Conservation (phyloP, 1,284 basidiomycete genomes). For the Ganoderma multipileum region DNA sequence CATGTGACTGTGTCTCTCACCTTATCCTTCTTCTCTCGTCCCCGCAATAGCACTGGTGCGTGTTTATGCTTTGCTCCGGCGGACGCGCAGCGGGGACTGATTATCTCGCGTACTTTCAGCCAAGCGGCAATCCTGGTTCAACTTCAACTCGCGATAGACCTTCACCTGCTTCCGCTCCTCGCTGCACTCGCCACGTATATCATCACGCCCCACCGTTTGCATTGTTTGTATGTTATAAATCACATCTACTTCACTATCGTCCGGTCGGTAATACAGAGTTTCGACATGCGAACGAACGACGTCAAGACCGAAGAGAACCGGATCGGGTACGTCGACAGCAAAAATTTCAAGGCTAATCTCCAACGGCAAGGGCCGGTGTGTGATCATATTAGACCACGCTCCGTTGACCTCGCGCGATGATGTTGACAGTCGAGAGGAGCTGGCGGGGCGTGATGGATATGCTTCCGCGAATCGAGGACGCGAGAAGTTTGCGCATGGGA, state of each 20-base stretch:
- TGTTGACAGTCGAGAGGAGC: constrained; percentile 6
- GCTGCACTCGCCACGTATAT: constrained; percentile 10
- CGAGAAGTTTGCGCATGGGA: constrained; percentile 13
- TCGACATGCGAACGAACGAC: background rate
- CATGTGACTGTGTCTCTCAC: constrained; percentile 11
- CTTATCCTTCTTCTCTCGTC: constrained; percentile 7
- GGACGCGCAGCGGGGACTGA: constrained; percentile 22
- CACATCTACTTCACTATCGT: constrained; percentile 43
- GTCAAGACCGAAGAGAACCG: constrained; percentile 11
- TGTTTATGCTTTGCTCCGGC: constrained; percentile 24
- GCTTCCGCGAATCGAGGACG: constrained; percentile 20
- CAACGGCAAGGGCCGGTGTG: constrained; percentile 9
- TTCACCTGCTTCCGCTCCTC: constrained; percentile 25
- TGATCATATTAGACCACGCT: constrained; percentile 9
- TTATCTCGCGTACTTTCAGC: constrained; percentile 49
- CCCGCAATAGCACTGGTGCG: constrained; percentile 39
- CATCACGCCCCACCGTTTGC: constrained; percentile 36
- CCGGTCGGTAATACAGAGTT: constrained; percentile 41
- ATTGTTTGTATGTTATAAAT: constrained; percentile 44
- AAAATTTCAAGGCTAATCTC: constrained; percentile 20
- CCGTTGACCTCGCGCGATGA: constrained; percentile 18
- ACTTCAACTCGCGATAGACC: constrained; percentile 74
- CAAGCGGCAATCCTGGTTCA: constrained; percentile 88
- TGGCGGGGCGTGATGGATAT: constrained; percentile 5
- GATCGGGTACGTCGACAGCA: constrained; percentile 5